Evolutionary conservation across 495 filamentous ascomycete species (phyloP), one percentile per base, ranked within the genome.

Genomic region (Filosporella fistucella): DNA sequence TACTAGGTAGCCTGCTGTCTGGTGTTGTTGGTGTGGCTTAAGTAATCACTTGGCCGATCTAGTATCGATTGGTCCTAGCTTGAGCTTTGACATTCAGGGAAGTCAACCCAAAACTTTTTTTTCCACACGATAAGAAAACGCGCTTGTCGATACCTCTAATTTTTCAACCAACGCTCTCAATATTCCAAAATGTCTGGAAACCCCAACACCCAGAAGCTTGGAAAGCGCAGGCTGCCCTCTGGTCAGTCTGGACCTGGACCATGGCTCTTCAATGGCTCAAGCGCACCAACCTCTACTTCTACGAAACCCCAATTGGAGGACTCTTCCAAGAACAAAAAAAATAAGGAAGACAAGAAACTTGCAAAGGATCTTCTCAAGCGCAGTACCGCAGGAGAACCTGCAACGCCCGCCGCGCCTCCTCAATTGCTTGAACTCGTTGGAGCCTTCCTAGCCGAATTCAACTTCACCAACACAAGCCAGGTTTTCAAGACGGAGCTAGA

Each of bases 341-440:
- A 40, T 21, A 52, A 57, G 34, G 36, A 52, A 24, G 58, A 49
- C 32, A 55, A 52, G 34, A 35, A 57, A 37, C 24, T 50, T 35
- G 58, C 49, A 17, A 49, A 54, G 13, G 51, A 50, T 39, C 52
- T 54, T 33, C 39, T 59, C 32, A 52, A 55, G 22, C 56, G 51
- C 16, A 42, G 39, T 18, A 44, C 38, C 43, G 38, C 51, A 36
- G 46, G 42, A 34, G 43, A 52, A 37, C 30, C 50, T 39, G 13
- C 53, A 3, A 52, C 47, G 24, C 13, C 50, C 8, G 52, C 67
- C 44, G 76, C 75, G 25, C 75, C 83, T 9, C 52, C 73, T 16
- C 74, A 81, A 57, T 64, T 90, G 13, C 59, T 88, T 50, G 74
- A 78, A 32, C 68, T 86, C n/a, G 72, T 90, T 52, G 75, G 77